These are phyloP conservation scores for Urochloa ruziziensis DNA, from an alignment of 176 grass and related monocot genomes.

Conservation along the genomic window DNA sequence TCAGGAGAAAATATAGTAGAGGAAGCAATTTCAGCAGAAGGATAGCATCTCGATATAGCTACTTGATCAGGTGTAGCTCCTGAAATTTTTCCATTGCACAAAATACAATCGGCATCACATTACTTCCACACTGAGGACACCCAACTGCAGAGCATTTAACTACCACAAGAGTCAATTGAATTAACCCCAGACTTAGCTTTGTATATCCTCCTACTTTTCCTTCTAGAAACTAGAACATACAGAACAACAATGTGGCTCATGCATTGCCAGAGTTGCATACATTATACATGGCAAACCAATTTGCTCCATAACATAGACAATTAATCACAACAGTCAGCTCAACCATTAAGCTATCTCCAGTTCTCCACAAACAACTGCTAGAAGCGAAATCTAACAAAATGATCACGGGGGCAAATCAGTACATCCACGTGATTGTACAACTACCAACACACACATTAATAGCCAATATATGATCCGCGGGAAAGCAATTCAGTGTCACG, in stretches of 20 bases:
- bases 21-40: not conserved
- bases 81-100: not conserved
- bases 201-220: not conserved
- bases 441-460: not conserved
- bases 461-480: not conserved
- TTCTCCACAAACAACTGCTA: not conserved
- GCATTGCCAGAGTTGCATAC: not conserved
- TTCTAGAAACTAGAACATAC: not conserved
- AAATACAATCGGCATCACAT: not conserved
- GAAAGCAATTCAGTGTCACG: not conserved
- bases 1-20: not conserved
- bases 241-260: constrained; percentile 6
- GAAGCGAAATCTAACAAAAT: constrained; percentile 20
- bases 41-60: not conserved
- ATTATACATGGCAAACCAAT: constrained; percentile 7
- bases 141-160: not conserved
- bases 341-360: not conserved
- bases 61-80: not conserved
- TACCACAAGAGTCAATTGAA: not conserved
- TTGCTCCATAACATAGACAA: not conserved
- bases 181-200: not conserved
- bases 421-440: not conserved
- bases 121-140: not conserved
- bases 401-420: not conserved
- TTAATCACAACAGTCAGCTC: not conserved